Evolutionary conservation across 768 basidiomycete species (phyloP).

Genomic region (Amanita pseudoporphyria): DNA sequence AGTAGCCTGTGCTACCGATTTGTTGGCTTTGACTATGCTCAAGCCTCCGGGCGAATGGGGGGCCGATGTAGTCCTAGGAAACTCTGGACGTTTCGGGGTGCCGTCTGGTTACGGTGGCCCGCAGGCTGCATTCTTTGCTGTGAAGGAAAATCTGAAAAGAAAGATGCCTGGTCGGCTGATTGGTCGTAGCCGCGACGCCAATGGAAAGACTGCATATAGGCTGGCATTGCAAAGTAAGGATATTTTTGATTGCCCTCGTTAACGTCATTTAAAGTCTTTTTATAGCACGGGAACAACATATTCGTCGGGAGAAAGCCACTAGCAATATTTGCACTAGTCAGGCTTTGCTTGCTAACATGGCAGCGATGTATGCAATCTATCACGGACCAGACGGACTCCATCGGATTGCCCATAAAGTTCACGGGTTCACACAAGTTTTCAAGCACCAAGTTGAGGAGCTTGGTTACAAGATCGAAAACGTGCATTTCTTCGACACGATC

Average conservation of each 20-base stretch:
- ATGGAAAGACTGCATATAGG: conserved; percentile 84
- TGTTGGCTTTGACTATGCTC: conserved; percentile 85
- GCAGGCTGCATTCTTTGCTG: conserved; percentile 96
- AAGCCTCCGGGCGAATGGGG: conserved; percentile 99
- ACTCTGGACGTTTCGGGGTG: conserved; percentile 94
- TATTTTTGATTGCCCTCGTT: neutral
- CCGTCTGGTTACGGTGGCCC: conserved; percentile 97
- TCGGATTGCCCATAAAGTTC: conserved; percentile 86
- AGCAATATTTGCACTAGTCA: conserved; percentile 98
- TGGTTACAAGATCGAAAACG: conserved; percentile 67
- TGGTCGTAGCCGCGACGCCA: conserved; percentile 77
- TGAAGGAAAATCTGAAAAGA: conserved; percentile 83
- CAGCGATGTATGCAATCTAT: conserved; percentile 97
- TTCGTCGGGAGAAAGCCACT: conserved; percentile 95
- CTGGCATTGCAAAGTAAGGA: conserved; percentile 86
- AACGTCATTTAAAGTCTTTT: neutral
- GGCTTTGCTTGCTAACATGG: conserved; percentile 97
- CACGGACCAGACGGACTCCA: conserved; percentile 84
- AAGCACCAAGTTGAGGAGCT: conserved; percentile 53
- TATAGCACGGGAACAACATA: conserved; percentile 90
- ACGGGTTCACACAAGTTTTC: conserved; percentile 75
- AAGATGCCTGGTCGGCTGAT: conserved; percentile 99
- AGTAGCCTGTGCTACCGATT: conserved; percentile 82
- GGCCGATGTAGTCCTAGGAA: conserved; percentile 91
- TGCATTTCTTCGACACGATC: conserved; percentile 86